Evolutionary conservation across 208 protist species (phyloP), one percentile per base, ranked within the genome.

Genomic region (Kentomonas sorsogonicus): DNA sequence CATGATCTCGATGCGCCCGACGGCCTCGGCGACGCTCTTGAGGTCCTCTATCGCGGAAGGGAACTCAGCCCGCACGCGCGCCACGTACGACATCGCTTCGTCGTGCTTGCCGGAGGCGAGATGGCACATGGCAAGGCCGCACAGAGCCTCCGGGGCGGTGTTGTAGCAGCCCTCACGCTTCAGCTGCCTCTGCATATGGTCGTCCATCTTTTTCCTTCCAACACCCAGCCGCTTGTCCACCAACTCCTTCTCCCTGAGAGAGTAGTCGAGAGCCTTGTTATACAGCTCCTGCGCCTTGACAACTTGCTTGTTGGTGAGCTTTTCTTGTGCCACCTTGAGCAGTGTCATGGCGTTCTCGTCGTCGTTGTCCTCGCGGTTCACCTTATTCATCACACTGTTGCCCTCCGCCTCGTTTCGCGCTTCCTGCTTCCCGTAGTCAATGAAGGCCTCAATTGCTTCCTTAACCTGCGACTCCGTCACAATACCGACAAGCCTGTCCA

Each of bases 261-360:
- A 71, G 52, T 72, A 45, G 20, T 74, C 50, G 22, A 88, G 77
- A 9, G 83, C 74, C 53, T 91, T 91, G 2, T 57, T 39, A 46
- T 82, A 94, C 0, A 91, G 65, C 50, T 90, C 69, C 50, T 74
- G 73, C 4, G 83, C 73, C 55, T 91, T 91, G 25, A 47, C 50
- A 2, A 89, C 60, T 0, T 94, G 81, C n/a, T 83, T 87, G 7
- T 72, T 66, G 48, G 83, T 71, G 46, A 91, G 55, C 57, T 83
- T 70, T n/a, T 63, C 66, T 48, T 84, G 79, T 1, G 83, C 87
- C 1, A 71, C 64, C 16, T 78, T 67, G 44, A 94, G 65, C 20
- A 94, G 65, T 20, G 87, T 94, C 76, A 91, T 85, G 34, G 84
- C 73, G 58, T 94, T 94, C 51, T 94, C 87, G 39, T 94, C 87